These are phyloP conservation scores for Penicillium verhagenii DNA, from an alignment of 495 filamentous ascomycete species.

Conservation along the genomic window DNA sequence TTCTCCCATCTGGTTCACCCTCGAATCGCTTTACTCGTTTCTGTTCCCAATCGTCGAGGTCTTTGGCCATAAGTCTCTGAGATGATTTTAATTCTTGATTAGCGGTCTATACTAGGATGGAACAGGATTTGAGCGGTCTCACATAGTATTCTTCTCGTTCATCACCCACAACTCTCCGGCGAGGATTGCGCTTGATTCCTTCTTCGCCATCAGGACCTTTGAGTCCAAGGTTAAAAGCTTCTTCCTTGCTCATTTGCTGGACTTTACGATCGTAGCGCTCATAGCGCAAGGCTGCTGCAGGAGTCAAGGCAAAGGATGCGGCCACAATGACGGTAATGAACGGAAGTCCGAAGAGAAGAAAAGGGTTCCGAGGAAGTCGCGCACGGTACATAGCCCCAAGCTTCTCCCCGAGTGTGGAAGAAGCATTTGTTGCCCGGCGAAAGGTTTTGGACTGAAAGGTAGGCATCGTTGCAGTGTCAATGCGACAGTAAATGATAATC, in stretches of 20 bases:
- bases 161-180: constrained; percentile 50
- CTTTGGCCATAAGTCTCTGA: constrained; percentile 85
- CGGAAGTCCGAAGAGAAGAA: constrained; percentile 92
- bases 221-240: constrained; percentile 71
- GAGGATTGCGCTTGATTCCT: constrained; percentile 47
- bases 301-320: constrained; percentile 90
- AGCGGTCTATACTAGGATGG: neutral
- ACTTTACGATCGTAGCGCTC: constrained; percentile 89
- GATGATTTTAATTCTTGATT: constrained; percentile 1
- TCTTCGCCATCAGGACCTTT: constrained; percentile 45
- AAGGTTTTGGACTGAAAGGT: constrained; percentile 74
- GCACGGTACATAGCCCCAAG: constrained; percentile 75
- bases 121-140: constrained; percentile 30
- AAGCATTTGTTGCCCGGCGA: constrained; percentile 45
- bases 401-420: constrained; percentile 56
- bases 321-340: constrained; percentile 92
- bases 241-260: constrained; percentile 74
- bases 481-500: too few species aligned
- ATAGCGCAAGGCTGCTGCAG: constrained; percentile 89
- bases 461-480: constrained; percentile 53
- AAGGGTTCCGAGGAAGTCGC: constrained; percentile 70
- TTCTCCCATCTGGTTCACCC: constrained; percentile 83
- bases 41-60: constrained; percentile 95
- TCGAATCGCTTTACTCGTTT: constrained; percentile 83
- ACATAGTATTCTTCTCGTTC: constrained; percentile 94